phyloP scores from a whole-genome alignment of 441 rosid species.

The Arabidopsis lyrata region DNA sequence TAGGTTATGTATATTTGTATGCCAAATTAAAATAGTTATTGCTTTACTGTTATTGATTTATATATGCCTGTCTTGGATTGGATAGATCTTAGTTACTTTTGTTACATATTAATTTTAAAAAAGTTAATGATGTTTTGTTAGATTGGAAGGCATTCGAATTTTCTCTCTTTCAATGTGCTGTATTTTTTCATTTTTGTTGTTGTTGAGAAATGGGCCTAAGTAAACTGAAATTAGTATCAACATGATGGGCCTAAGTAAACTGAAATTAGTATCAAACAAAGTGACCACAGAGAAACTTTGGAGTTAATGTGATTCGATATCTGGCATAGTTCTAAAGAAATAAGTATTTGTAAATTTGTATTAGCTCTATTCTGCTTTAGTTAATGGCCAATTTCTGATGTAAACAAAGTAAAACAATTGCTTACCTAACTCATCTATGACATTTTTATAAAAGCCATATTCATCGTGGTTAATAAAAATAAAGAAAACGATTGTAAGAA shows the following conservation, averaged over 20 bases:
- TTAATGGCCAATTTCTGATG: not conserved
- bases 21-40: no score
- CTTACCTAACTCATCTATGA: not conserved
- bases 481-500: not conserved
- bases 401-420: not conserved
- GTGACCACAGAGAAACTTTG: not conserved
- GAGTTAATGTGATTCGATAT: not conserved
- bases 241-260: not conserved
- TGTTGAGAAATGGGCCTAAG: no score
- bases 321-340: not conserved
- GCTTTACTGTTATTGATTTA: no score
- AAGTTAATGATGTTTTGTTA: not conserved
- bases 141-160: not conserved
- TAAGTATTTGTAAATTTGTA: not conserved
- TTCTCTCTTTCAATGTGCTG: not conserved
- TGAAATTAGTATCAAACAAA: constrained; percentile 1
- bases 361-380: not conserved
- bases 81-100: not conserved
- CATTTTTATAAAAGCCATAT: not conserved
- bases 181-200: not conserved
- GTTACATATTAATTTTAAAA: not conserved
- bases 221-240: no score
- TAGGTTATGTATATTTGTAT: no score
- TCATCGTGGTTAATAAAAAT: not conserved
- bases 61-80: not conserved